Percentiles rank a stretch among this genome's conserved stretches.
Conservation (phyloP, 2,329 filamentous ascomycete species). For the Monilinia vaccinii-corymbosi region DNA sequence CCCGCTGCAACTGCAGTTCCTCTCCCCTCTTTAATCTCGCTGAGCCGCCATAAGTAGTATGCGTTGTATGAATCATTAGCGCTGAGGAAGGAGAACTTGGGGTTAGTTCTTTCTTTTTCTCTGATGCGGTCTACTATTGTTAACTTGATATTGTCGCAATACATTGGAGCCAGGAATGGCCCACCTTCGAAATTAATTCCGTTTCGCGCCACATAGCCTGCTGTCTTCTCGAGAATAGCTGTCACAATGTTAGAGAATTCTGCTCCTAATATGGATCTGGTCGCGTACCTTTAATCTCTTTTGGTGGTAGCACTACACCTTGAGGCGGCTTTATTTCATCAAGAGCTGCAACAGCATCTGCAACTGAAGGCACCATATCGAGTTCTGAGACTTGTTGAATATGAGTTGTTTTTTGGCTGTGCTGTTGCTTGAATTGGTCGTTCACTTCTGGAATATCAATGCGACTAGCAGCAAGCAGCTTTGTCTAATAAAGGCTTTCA, state of each 20-base stretch:
- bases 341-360: slow-evolving; percentile 41
- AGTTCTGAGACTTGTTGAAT: not conserved
- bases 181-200: slow-evolving; percentile 51
- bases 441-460: not conserved
- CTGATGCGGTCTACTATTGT: slow-evolving; percentile 60
- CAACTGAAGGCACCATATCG: slow-evolving; percentile 28
- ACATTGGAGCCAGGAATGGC: slow-evolving; percentile 10
- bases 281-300: slow-evolving; percentile 60
- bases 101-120: slow-evolving; percentile 72
- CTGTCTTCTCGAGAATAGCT: slow-evolving; percentile 83
- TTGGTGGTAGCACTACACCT: slow-evolving; percentile 75
- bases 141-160: slow-evolving; percentile 9
- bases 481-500: not conserved
- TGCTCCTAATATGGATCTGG: slow-evolving; percentile 25
- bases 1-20: slow-evolving; percentile 73
- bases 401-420: not conserved
- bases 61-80: slow-evolving; percentile 73
- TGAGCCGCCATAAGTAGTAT: slow-evolving; percentile 85
- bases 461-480: not conserved
- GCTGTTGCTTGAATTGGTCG: not conserved
- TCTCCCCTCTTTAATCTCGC: slow-evolving; percentile 75
- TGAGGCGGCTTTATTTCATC: slow-evolving; percentile 70
- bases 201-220: slow-evolving; percentile 73
- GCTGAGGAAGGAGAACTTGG: slow-evolving; percentile 86
- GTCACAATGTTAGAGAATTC: slow-evolving; percentile 20